Evolutionary conservation across 768 basidiomycete genomes (phyloP).

Genomic region (Amylocystis lapponica): DNA sequence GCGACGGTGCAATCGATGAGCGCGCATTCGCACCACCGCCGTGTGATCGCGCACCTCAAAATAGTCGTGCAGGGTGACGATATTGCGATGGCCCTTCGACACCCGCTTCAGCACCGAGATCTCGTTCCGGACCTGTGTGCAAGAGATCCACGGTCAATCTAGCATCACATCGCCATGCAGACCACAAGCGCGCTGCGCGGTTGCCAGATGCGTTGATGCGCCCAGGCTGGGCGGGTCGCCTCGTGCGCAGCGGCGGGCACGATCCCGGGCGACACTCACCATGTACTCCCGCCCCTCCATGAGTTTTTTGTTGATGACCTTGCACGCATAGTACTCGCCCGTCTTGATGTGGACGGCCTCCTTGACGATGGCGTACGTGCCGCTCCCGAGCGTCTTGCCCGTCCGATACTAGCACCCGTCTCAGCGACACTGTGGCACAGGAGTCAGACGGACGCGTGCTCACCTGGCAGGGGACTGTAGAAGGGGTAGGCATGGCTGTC

Average conservation of each 20-base stretch:
- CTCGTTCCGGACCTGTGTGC: constrained; percentile 84
- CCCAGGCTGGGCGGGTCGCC: no score
- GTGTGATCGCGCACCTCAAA: constrained; percentile 62
- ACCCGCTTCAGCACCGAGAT: constrained; percentile 92
- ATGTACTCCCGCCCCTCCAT: constrained; percentile 98
- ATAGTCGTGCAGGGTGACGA: constrained; percentile 94
- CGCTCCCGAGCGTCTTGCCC: constrained; percentile 82
- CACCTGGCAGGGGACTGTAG: constrained; percentile 45
- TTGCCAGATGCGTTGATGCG: no score
- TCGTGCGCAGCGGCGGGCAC: no score
- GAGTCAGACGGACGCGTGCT: constrained; percentile 4
- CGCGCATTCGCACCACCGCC: not conserved
- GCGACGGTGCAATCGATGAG: constrained; percentile 1
- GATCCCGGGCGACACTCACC: constrained; percentile 59
- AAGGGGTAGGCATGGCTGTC: constrained; percentile 17
- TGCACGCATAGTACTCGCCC: constrained; percentile 94
- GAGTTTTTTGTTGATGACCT: constrained; percentile 98
- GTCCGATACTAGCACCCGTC: constrained; percentile 66
- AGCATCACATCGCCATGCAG: not conserved
- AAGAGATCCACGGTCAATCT: not conserved
- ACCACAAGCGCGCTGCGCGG: no score
- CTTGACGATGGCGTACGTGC: constrained; percentile 93
- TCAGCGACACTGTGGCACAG: constrained; percentile 6
- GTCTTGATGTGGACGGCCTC: constrained; percentile 94
- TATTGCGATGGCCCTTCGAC: constrained; percentile 84